These are phyloP conservation scores for Ballota nigra DNA, from an alignment of 257 asterid species.

Conservation along the genomic window DNA sequence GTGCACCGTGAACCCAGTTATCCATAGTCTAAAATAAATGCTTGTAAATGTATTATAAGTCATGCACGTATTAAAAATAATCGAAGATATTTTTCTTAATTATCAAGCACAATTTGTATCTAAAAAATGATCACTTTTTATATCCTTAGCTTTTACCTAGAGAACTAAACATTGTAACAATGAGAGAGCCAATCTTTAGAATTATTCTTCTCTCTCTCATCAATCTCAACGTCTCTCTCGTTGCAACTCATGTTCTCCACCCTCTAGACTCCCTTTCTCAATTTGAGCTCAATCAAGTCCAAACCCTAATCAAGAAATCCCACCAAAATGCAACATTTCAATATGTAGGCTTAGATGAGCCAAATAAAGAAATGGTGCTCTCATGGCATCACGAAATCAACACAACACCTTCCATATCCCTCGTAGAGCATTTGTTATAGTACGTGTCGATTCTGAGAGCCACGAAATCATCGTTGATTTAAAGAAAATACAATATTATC, in stretches of 20 bases:
- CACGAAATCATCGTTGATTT: conserved; percentile 40
- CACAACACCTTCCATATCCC: not conserved
- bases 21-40: no score
- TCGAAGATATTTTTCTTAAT: no score
- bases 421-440: conserved; percentile 36
- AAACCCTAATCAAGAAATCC: conserved; percentile 20
- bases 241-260: not conserved
- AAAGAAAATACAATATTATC: conserved; percentile 25
- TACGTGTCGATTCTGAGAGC: conserved; percentile 16
- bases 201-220: conserved; percentile 5
- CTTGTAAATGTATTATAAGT: no score
- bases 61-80: no score
- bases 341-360: conserved; percentile 35
- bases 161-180: not conserved
- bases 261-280: conserved; percentile 29
- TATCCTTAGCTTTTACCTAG: not conserved
- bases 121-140: not conserved
- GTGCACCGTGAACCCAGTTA: no score
- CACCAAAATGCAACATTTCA: conserved; percentile 20
- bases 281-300: conserved; percentile 25
- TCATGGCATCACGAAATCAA: conserved; percentile 13
- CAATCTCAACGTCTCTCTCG: not conserved
- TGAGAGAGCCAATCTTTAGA: not conserved
- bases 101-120: not conserved
- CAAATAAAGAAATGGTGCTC: conserved; percentile 18